Evolutionary conservation across 306 rosid species (phyloP).

Genomic region (Echinosophora koreensis): DNA sequence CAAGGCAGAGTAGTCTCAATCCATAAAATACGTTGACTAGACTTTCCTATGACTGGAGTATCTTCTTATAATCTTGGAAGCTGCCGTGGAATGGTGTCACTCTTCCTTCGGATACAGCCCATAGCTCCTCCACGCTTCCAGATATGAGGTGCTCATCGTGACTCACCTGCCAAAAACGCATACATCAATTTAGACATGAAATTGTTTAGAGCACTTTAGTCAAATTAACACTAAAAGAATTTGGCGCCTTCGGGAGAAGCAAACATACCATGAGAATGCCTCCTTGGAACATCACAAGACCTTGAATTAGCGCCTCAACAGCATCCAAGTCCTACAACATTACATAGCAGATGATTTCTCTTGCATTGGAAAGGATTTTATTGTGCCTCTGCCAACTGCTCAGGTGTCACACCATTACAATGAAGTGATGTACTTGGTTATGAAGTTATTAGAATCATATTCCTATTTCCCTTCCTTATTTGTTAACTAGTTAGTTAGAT

Average conservation of each 20-base stretch:
- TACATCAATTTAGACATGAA: constrained; percentile 19
- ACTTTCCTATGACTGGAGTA: constrained; percentile 68
- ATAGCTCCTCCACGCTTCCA: constrained; percentile 97
- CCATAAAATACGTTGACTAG: constrained; percentile 7
- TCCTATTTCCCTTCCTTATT: too few relatives aligned
- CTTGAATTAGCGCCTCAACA: constrained; percentile 99
- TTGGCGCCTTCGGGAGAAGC: background rate
- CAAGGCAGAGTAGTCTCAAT: background rate
- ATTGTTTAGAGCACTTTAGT: constrained; percentile 4
- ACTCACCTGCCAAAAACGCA: constrained; percentile 77
- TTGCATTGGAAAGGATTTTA: constrained; percentile 14
- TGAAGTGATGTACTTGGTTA: background rate
- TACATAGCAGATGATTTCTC: constrained; percentile 20
- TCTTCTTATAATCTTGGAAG: constrained; percentile 90
- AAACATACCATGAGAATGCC: constrained; percentile 95
- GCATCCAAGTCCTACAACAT: constrained; percentile 94
- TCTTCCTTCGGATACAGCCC: constrained; percentile 94
- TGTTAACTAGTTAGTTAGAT: too few relatives aligned
- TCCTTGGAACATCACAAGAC: constrained; percentile 97
- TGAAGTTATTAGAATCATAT: background rate
- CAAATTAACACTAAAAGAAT: constrained; percentile 30
- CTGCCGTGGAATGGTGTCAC: constrained; percentile 82
- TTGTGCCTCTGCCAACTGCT: background rate
- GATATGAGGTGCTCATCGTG: constrained; percentile 98
- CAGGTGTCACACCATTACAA: constrained; percentile 17